Conservation (phyloP, 2,329 filamentous ascomycete genomes). For the Epichloe festucae region DNA sequence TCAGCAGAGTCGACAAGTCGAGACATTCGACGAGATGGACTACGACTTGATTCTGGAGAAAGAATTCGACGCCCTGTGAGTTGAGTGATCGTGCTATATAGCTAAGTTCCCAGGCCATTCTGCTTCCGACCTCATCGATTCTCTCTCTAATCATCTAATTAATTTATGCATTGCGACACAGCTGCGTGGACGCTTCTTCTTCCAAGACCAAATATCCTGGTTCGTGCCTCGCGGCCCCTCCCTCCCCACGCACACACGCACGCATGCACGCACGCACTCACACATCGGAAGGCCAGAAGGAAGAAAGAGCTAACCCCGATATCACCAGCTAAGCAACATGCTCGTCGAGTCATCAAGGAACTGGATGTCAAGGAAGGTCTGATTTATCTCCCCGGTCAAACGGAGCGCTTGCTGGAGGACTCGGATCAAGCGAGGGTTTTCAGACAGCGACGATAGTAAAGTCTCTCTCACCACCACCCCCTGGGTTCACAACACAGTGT, state of each 20-base stretch:
- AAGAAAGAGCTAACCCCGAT: too few species aligned
- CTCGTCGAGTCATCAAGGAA: conserved; percentile 40
- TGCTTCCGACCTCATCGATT: too few species aligned
- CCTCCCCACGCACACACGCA: too few species aligned
- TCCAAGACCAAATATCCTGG: conserved; percentile 23
- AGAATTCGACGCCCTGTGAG: conserved; percentile 44
- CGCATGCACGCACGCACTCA: not conserved
- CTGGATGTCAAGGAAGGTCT: conserved; percentile 36
- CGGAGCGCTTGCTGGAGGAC: conserved; percentile 39
- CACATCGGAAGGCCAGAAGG: not conserved
- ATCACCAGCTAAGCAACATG: conserved; percentile 39
- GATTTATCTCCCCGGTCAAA: conserved; percentile 42
- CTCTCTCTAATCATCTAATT: not conserved
- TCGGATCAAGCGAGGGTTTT: conserved; percentile 44
- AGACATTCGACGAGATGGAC: conserved; percentile 5
- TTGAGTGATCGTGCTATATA: conserved; percentile 17
- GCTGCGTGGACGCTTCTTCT: conserved; percentile 22
- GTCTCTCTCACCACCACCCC: conserved; percentile 10
- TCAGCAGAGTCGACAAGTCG: too few species aligned
- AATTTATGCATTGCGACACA: conserved; percentile 3
- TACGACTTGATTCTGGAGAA: conserved; percentile 31
- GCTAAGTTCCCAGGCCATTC: too few species aligned
- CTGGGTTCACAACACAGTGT: too few species aligned
- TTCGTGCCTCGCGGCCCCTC: conserved; percentile 6
- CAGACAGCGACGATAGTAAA: conserved; percentile 44